phyloP scores from a whole-genome alignment of 495 filamentous ascomycete species.

The Cercophora scortea region DNA sequence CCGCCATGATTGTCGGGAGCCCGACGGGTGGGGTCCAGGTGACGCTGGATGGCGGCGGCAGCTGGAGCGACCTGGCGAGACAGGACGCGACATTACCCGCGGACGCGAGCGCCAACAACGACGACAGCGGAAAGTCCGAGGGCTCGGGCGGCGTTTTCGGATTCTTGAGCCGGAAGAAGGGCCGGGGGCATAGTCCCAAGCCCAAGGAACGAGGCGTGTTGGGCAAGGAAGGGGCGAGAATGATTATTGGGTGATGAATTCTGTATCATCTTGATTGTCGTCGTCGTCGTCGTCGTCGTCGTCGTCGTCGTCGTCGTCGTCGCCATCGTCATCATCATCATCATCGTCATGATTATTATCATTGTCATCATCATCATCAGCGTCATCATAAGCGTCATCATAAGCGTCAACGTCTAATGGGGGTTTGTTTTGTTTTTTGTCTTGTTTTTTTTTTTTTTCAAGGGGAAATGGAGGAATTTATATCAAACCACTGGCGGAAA shows the following conservation, averaged over 20 bases:
- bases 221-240: slow-evolving; percentile 88
- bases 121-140: slow-evolving; percentile 26
- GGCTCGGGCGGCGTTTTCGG: slow-evolving; percentile 71
- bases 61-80: slow-evolving; percentile 83
- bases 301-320: too few species aligned
- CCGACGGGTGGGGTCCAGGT: slow-evolving; percentile 85
- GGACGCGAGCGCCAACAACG: slow-evolving; percentile 49
- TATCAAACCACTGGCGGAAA: too few species aligned
- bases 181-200: slow-evolving; percentile 84
- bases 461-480: too few species aligned
- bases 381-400: too few species aligned
- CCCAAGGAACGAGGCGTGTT: slow-evolving; percentile 88
- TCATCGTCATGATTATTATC: too few species aligned
- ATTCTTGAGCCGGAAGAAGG: slow-evolving; percentile 82
- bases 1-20: slow-evolving; percentile 55
- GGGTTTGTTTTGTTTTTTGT: too few species aligned
- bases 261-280: neutral
- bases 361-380: too few species aligned
- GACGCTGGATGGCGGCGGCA: slow-evolving; percentile 78
- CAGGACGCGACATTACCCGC: slow-evolving; percentile 70
- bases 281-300: neutral
- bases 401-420: too few species aligned
- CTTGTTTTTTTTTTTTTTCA: too few species aligned
- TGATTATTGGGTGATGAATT: slow-evolving; percentile 44
- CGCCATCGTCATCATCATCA: too few species aligned